Evolutionary conservation across 129 eudicot genomes (phyloP).

Genomic region (Cynara cardunculus): DNA sequence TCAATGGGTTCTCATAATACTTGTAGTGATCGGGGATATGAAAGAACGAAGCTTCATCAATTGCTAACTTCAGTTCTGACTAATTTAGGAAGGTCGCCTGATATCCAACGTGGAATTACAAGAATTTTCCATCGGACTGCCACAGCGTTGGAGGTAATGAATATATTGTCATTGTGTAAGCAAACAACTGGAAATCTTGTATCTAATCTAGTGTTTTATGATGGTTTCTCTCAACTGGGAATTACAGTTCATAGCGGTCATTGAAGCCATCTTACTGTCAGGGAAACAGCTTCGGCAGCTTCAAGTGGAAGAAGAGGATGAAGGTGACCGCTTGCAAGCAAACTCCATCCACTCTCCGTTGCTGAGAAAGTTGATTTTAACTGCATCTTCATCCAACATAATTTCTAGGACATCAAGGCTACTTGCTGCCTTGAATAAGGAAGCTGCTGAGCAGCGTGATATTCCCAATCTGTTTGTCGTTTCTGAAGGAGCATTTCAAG

Average conservation of each 20-base stretch:
- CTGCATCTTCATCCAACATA: slow-evolving; percentile 75
- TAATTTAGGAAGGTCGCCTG: slow-evolving; percentile 60
- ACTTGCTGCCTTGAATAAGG: slow-evolving; percentile 69
- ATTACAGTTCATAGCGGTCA: slow-evolving; percentile 71
- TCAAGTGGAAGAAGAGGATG: slow-evolving; percentile 43
- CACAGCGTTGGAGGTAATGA: slow-evolving; percentile 79
- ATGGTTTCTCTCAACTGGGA: slow-evolving; percentile 1
- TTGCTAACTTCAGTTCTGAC: slow-evolving; percentile 62
- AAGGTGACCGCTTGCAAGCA: neutral
- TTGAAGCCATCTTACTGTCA: slow-evolving; percentile 69
- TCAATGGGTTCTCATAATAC: slow-evolving; percentile 53
- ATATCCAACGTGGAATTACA: slow-evolving; percentile 94
- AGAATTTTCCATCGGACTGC: slow-evolving; percentile 95
- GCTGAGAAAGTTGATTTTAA: slow-evolving; percentile 60
- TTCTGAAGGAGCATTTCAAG: slow-evolving; percentile 60
- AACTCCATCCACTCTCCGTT: slow-evolving; percentile 46
- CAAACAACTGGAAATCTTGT: neutral
- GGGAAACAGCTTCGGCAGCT: slow-evolving; percentile 77
- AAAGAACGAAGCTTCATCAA: slow-evolving; percentile 48
- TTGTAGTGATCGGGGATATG: slow-evolving; percentile 19
- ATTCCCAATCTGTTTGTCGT: slow-evolving; percentile 56
- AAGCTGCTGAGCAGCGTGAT: slow-evolving; percentile 77
- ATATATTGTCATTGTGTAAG: neutral
- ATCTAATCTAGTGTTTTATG: slow-evolving; percentile 8
- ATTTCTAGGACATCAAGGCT: slow-evolving; percentile 53